phyloP scores from a whole-genome alignment of 2,329 filamentous ascomycete genomes.

The Orbilia brochopaga region DNA sequence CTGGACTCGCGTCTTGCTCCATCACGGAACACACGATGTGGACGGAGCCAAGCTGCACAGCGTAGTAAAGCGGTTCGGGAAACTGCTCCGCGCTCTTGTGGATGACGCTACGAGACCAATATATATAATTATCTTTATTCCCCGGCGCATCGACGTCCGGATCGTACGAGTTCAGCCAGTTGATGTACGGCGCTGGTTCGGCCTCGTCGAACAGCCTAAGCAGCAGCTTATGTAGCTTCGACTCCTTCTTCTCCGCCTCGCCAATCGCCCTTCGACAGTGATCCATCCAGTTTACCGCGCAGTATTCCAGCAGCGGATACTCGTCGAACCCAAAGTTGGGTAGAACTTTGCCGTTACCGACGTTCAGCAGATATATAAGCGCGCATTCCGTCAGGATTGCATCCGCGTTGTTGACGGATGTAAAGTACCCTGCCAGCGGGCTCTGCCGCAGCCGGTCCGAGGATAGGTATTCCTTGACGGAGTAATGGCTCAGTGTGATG shows the following conservation, averaged over 20 bases:
- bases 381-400: slow-evolving; percentile 24
- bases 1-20: slow-evolving; percentile 10
- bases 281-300: slow-evolving; percentile 23
- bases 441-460: slow-evolving; percentile 11
- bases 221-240: slow-evolving; percentile 4
- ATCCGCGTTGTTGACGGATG: slow-evolving; percentile 2
- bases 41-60: slow-evolving; percentile 6
- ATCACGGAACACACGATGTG: slow-evolving; percentile 1
- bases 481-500: slow-evolving; percentile 32
- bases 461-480: slow-evolving; percentile 35
- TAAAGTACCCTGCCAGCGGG: slow-evolving; percentile 5
- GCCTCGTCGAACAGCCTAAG: slow-evolving; percentile 13
- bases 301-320: slow-evolving; percentile 36
- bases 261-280: slow-evolving; percentile 6
- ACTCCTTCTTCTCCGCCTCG: background rate
- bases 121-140: background rate
- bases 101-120: background rate
- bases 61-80: slow-evolving; percentile 19
- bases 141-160: slow-evolving; percentile 14
- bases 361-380: slow-evolving; percentile 16
- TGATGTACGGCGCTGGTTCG: slow-evolving; percentile 14
- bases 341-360: slow-evolving; percentile 13
- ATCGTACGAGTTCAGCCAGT: slow-evolving; percentile 30
- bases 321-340: slow-evolving; percentile 4
- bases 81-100: background rate